Evolutionary conservation across 768 basidiomycete genomes (phyloP), one percentile per base, ranked within the genome.

Genomic region (Mycena indigotica): DNA sequence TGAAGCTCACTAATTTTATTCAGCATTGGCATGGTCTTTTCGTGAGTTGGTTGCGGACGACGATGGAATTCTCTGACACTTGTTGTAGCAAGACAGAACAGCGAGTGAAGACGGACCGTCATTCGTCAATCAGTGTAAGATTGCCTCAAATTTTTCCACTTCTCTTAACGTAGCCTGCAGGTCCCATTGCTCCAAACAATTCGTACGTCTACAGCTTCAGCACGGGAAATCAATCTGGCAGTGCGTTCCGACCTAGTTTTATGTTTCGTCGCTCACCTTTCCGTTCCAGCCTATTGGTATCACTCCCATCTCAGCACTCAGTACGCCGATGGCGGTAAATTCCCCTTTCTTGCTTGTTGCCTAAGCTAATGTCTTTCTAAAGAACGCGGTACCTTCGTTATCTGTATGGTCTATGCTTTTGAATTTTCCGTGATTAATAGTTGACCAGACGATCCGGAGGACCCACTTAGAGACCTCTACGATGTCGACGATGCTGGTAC

Each of bases 61-160:
- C n/a, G n/a, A n/a, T n/a, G n/a, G n/a, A n/a, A n/a, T n/a, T n/a
- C n/a, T n/a, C 30, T 17, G 25, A 29, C 30, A 8, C 24, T 23
- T 29, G n/a, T 39, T 35, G 69, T 78, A 77, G 64, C 82, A 82
- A 68, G 66, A 73, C 46, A 67, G 73, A 30, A 76, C 77, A 4
- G 77, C 76, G 3, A 70, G 75, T 29, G 79, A 77, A 48, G 82
- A 84, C 48, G 82, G 82, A 5, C 69, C 72, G 28, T 38, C 55
- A 5, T 56, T 56, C 38, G 55, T 56, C 13, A 56, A 51, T 29
- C 57, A 58, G 30, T 58, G 57, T 58, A 21, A 21, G n/a, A 26
- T 29, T n/a, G 5, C 15, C 29, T 10, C 16, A 17, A 13, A 15
- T 56, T 40, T 50, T 6, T 21, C 51, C 13, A 39, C 6, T 45